phyloP scores from a whole-genome alignment of 306 rosid genomes.

The Prunus kanzakura region DNA sequence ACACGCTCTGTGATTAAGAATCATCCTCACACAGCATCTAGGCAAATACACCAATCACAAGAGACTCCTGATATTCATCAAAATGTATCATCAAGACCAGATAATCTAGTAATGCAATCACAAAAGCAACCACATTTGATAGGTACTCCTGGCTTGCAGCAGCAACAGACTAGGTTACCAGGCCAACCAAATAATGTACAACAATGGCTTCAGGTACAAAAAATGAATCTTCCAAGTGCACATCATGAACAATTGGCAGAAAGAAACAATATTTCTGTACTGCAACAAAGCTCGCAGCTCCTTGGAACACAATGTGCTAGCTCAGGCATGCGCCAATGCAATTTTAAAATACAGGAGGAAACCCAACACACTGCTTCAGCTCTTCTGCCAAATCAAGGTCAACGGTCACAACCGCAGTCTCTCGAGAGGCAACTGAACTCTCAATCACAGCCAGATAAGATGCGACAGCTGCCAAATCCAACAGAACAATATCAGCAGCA shows the following conservation, averaged over 20 bases:
- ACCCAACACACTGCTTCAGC: slow-evolving; percentile 46
- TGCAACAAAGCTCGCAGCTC: slow-evolving; percentile 24
- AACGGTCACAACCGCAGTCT: slow-evolving; percentile 51
- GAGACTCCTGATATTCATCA: slow-evolving; percentile 4
- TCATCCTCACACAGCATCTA: neutral
- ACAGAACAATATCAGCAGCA: slow-evolving; percentile 66
- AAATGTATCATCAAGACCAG: slow-evolving; percentile 1
- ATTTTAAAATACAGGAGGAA: slow-evolving; percentile 58
- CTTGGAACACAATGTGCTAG: slow-evolving; percentile 58
- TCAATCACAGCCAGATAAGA: slow-evolving; percentile 57
- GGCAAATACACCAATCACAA: neutral
- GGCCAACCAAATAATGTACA: neutral
- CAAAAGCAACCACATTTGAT: neutral
- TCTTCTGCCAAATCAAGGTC: slow-evolving; percentile 53
- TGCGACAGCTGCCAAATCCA: slow-evolving; percentile 62
- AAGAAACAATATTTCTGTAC: neutral
- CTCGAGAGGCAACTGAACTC: slow-evolving; percentile 61
- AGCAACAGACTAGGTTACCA: slow-evolving; percentile 5
- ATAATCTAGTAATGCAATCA: neutral
- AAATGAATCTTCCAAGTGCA: neutral
- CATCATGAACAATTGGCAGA: neutral
- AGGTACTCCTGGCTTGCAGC: neutral
- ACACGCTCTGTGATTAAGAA: neutral
- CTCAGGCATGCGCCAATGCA: slow-evolving; percentile 63
- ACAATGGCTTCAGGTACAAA: neutral